Conservation (phyloP, 2,329 filamentous ascomycete genomes). For the Elsinoe ampelina region DNA sequence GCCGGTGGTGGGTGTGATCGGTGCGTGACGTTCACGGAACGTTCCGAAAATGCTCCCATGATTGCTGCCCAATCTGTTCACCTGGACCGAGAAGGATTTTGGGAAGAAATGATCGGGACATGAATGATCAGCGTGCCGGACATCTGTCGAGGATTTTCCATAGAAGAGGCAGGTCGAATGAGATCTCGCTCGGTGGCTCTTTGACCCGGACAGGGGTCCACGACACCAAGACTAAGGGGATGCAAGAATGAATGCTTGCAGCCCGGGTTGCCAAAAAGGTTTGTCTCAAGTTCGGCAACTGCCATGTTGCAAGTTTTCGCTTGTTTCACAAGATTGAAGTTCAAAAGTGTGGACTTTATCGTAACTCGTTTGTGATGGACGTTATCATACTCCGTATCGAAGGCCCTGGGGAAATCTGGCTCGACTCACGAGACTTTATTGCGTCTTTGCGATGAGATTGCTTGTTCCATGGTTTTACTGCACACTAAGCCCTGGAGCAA, state of each 20-base stretch:
- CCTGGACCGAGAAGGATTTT: slow-evolving; percentile 3
- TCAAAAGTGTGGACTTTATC: not conserved
- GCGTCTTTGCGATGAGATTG: slow-evolving; percentile 3
- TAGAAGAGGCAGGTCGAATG: not conserved
- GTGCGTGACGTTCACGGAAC: not conserved
- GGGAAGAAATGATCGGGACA: not conserved
- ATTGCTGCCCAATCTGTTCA: not conserved
- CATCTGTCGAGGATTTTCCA: slow-evolving; percentile 9
- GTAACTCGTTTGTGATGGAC: too few relatives aligned
- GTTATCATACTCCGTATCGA: too few relatives aligned
- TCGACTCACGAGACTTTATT: not conserved
- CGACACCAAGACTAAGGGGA: not conserved
- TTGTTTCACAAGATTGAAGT: not conserved
- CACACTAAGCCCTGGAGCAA: not conserved
- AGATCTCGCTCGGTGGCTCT: not conserved
- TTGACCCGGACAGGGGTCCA: not conserved
- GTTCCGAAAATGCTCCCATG: not conserved
- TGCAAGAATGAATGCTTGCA: not conserved
- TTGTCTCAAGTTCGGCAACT: not conserved
- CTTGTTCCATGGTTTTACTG: not conserved
- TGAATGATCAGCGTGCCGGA: not conserved
- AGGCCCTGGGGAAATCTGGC: not conserved
- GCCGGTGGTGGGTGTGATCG: not conserved
- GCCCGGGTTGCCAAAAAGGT: not conserved
- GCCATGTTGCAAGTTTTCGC: not conserved